These are phyloP conservation scores for Lactarius indigo DNA, from an alignment of 768 basidiomycete genomes.

Conservation along the genomic window DNA sequence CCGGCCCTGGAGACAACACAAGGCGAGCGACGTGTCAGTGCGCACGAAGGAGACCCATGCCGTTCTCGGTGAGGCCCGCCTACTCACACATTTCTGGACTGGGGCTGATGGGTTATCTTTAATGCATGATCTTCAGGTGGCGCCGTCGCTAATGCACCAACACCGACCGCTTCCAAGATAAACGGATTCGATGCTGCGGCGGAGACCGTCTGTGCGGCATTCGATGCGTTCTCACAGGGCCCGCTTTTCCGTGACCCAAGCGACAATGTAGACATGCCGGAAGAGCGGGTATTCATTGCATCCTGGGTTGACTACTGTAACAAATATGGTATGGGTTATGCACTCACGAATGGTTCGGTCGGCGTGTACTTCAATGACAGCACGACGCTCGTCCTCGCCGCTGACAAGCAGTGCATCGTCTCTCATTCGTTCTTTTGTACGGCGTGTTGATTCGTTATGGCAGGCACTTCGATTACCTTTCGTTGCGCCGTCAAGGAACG, in stretches of 20 bases:
- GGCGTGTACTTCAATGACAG: slow-evolving; percentile 98
- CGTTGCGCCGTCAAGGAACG: slow-evolving; percentile 59
- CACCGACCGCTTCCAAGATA: slow-evolving; percentile 32
- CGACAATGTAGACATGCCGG: slow-evolving; percentile 47
- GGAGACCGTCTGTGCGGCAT: slow-evolving; percentile 51
- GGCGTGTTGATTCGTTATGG: slow-evolving; percentile 6
- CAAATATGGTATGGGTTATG: slow-evolving; percentile 99
- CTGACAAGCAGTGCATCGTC: slow-evolving; percentile 75
- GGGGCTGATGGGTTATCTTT: neutral
- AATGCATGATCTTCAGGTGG: slow-evolving; percentile 16
- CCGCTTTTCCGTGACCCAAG: slow-evolving; percentile 65
- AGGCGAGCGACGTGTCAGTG: slow-evolving; percentile 8
- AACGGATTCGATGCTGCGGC: slow-evolving; percentile 68
- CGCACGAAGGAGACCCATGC: slow-evolving; percentile 10
- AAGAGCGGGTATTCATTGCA: slow-evolving; percentile 86
- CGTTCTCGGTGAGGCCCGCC: neutral
- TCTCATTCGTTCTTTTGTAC: slow-evolving; percentile 1
- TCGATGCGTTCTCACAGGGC: slow-evolving; percentile 62
- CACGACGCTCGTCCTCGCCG: slow-evolving; percentile 77
- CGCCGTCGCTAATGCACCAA: slow-evolving; percentile 28
- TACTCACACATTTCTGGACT: neutral
- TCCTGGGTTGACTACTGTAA: slow-evolving; percentile 99
- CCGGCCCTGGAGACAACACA: slow-evolving; percentile 7
- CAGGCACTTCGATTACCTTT: slow-evolving; percentile 89
- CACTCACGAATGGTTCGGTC: slow-evolving; percentile 90